Evolutionary conservation across 306 rosid species (phyloP), one percentile per base, ranked within the genome.

Genomic region (Quercus robur): DNA sequence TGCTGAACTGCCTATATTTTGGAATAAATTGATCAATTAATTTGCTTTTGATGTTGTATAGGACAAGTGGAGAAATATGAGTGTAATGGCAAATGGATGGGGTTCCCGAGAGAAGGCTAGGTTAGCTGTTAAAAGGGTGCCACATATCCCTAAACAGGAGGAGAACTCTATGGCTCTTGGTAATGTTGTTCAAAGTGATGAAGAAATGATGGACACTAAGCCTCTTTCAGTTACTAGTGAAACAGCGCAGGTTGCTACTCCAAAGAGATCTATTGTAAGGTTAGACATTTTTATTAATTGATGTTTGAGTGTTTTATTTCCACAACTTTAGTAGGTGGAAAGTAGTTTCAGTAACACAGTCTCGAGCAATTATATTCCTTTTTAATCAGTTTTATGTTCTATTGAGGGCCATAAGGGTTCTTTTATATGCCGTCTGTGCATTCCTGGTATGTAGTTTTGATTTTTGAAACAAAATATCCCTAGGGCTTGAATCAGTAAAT

Each of bases 21-120:
- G 4, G 35, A 66, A 30, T 55, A 30, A 15, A 54, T 64, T 72
- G 7, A 56, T 14, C 69, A 61, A 56, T 71, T 63, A 19, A 23
- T 85, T 61, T 68, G 80, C 79, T 73, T 73, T 62, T 80, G 41
- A 33, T 85, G 55, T 55, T 75, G 71, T 52, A 67, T 80, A 95
- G 99, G 99, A 95, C 85, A 95, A 95, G 86, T 95, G 99, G 99
- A 88, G 98, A 86, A 95, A 93, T 86, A 88, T 93, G 88, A 90
- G 97, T 70, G 98, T 95, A 76, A 93, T 95, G 96, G 90, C 94
- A 77, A 89, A 91, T 83, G 97, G 98, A 84, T 95, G 97, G 97
- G 93, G 90, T 41, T 95, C 97, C 46, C 82, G 99, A 78, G 99
- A 93, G 35, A 91, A 89, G 86, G 88, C 96, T 69, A 87, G 87